Evolutionary conservation across 1,284 basidiomycete genomes (phyloP).

Genomic region (Paramarasmius palmivorus): DNA sequence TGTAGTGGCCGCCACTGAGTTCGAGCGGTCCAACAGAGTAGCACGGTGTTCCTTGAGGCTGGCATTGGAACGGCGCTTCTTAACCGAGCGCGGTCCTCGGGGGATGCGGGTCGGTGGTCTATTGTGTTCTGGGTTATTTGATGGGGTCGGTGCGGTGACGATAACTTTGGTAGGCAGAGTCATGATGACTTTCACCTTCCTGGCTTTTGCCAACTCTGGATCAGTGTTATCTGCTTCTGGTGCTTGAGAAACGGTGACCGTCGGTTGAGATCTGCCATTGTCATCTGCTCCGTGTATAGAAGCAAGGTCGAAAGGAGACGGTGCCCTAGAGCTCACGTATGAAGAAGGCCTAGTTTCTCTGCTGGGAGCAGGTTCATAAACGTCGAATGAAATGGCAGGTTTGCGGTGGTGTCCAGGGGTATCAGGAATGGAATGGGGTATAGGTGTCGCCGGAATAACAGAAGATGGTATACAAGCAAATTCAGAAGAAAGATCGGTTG

Average conservation of each 20-base stretch:
- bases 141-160: slow-evolving; percentile 49
- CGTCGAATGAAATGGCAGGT: slow-evolving; percentile 4
- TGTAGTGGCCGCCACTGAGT: slow-evolving; percentile 20
- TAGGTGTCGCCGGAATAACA: slow-evolving; percentile 20
- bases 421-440: slow-evolving; percentile 24
- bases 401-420: slow-evolving; percentile 20
- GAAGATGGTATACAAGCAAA: slow-evolving; percentile 12
- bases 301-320: not conserved
- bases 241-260: not conserved
- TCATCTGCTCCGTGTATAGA: not conserved
- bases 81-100: slow-evolving; percentile 40
- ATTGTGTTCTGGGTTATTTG: slow-evolving; percentile 25
- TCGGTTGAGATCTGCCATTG: not conserved
- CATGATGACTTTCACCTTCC: slow-evolving; percentile 39
- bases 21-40: slow-evolving; percentile 31
- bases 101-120: slow-evolving; percentile 31
- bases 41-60: slow-evolving; percentile 25
- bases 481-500: slow-evolving; percentile 30
- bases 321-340: not conserved
- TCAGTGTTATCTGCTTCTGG: slow-evolving; percentile 6
- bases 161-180: slow-evolving; percentile 48
- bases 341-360: not conserved
- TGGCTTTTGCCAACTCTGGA: not conserved
- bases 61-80: slow-evolving; percentile 20
- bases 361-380: slow-evolving; percentile 8